Conservation (phyloP, 1,139 yeast genomes). For the Suhomyces bokatorum region DNA sequence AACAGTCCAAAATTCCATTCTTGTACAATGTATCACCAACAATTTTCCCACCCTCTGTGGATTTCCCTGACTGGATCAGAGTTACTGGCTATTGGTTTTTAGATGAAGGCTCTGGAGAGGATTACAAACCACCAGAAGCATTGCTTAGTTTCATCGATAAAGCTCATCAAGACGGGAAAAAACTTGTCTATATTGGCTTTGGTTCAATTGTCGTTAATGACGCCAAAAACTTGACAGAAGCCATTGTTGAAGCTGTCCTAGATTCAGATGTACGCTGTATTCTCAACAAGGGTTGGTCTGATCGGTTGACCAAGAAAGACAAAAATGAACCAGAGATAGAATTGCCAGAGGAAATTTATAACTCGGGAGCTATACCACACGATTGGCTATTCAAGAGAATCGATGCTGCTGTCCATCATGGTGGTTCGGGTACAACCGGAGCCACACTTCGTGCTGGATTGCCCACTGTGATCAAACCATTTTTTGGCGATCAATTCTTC, state of each 20-base stretch:
- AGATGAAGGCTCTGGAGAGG: slow-evolving; percentile 60
- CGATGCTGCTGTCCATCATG: slow-evolving; percentile 96
- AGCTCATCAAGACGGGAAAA: slow-evolving; percentile 63
- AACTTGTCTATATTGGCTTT: slow-evolving; percentile 87
- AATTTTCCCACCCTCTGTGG: slow-evolving; percentile 88
- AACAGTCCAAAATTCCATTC: slow-evolving; percentile 81
- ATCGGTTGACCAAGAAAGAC: slow-evolving; percentile 48
- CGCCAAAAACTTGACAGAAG: slow-evolving; percentile 73
- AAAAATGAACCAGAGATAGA: slow-evolving; percentile 48
- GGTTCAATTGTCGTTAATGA: slow-evolving; percentile 92
- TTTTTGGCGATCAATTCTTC: slow-evolving; percentile 94
- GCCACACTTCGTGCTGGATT: slow-evolving; percentile 83
- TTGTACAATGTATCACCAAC: slow-evolving; percentile 85
- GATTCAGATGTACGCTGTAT: slow-evolving; percentile 84
- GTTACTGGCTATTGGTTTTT: slow-evolving; percentile 97
- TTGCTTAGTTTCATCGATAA: slow-evolving; percentile 59
- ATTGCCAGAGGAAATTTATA: slow-evolving; percentile 69
- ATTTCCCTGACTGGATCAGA: slow-evolving; percentile 89
- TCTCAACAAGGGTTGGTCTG: slow-evolving; percentile 94
- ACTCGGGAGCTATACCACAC: slow-evolving; percentile 78
- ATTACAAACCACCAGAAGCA: slow-evolving; percentile 66
- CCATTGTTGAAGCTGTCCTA: slow-evolving; percentile 75
- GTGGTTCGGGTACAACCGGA: slow-evolving; percentile 97
- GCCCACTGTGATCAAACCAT: slow-evolving; percentile 90
- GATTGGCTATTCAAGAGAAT: slow-evolving; percentile 90